A percentile compares a stretch with the other conserved stretches of the same genome.
phyloP scores from a whole-genome alignment of 371 early-diverging fungal species.

The Circinella umbellata region DNA sequence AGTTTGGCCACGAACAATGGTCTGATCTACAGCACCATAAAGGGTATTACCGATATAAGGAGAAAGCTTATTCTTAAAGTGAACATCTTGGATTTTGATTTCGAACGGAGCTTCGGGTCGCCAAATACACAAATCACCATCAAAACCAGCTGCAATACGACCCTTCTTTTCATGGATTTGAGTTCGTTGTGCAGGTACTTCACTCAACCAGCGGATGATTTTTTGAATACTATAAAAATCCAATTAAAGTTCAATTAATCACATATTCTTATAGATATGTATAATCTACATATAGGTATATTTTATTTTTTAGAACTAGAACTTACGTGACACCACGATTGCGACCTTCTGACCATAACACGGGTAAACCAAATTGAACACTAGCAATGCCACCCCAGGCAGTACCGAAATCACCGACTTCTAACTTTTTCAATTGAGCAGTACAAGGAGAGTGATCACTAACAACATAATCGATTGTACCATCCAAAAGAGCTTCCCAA shows the following conservation, averaged over 20 bases:
- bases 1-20: constrained; percentile 74
- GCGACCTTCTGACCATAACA: constrained; percentile 82
- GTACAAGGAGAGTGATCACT: constrained; percentile 88
- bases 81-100: constrained; percentile 61
- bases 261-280: neutral
- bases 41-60: constrained; percentile 72
- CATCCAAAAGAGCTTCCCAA: constrained; percentile 79
- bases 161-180: constrained; percentile 71
- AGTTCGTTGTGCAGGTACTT: constrained; percentile 68
- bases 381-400: constrained; percentile 89
- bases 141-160: constrained; percentile 64
- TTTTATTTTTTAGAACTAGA: too few relatives aligned
- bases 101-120: constrained; percentile 67
- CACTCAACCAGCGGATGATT: constrained; percentile 69
- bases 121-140: constrained; percentile 85
- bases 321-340: constrained; percentile 59
- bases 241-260: constrained; percentile 5
- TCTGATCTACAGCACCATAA: constrained; percentile 71
- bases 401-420: constrained; percentile 74
- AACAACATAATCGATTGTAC: constrained; percentile 83
- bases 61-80: constrained; percentile 83
- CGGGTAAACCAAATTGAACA: constrained; percentile 81
- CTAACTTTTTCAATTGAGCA: constrained; percentile 72
- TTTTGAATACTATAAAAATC: constrained; percentile 56
- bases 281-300: too few relatives aligned